Conservation (phyloP, 345 rosid genomes). For the Murraya paniculata region DNA sequence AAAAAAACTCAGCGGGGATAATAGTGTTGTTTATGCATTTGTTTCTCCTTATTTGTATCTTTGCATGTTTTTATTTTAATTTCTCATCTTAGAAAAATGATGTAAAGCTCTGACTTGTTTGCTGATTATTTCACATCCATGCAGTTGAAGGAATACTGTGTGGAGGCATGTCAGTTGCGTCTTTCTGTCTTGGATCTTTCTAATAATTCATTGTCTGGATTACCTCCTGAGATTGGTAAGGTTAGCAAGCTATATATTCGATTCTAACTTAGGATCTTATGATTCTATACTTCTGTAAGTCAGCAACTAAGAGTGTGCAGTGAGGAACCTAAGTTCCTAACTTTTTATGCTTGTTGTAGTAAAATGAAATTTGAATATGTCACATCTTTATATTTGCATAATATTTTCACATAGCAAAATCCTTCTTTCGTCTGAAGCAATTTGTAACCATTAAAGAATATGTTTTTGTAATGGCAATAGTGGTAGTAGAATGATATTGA, state of each 20-base stretch:
- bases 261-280: constrained; percentile 8
- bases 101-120: neutral
- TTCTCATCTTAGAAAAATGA: neutral
- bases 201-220: constrained; percentile 83
- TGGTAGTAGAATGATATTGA: neutral
- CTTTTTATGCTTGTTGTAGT: neutral
- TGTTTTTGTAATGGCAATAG: neutral
- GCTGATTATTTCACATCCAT: constrained; percentile 21
- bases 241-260: constrained; percentile 17
- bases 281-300: neutral
- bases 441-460: neutral
- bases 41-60: neutral
- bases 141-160: constrained; percentile 87
- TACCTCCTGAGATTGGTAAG: constrained; percentile 87
- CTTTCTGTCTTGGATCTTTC: constrained; percentile 87
- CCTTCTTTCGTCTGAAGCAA: neutral
- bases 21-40: neutral
- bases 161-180: constrained; percentile 66
- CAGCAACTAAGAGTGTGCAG: neutral
- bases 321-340: neutral
- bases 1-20: neutral
- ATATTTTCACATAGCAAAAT: neutral
- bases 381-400: neutral
- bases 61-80: neutral
- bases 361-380: neutral